A percentile compares a stretch with the other conserved stretches of the same genome.
These are phyloP conservation scores for Cladosporium sp. DNA, from an alignment of 2,329 filamentous ascomycete species.

Conservation along the genomic window DNA sequence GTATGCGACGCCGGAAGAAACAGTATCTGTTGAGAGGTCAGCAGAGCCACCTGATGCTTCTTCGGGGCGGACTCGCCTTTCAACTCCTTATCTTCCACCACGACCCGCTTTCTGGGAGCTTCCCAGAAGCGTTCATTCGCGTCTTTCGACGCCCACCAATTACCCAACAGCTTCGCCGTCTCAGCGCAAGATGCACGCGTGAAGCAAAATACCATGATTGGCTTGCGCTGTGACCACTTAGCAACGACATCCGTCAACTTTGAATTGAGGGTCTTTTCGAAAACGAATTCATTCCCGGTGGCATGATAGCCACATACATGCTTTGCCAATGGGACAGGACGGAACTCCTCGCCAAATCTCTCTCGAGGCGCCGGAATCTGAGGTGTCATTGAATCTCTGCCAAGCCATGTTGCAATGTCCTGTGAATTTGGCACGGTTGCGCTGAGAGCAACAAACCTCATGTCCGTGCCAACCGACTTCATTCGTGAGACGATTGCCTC, in stretches of 20 bases:
- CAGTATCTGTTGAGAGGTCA: slow-evolving; percentile 35
- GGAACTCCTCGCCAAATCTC: slow-evolving; percentile 70
- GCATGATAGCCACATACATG: slow-evolving; percentile 66
- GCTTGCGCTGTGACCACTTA: slow-evolving; percentile 63
- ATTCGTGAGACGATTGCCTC: slow-evolving; percentile 82
- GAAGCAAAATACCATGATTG: slow-evolving; percentile 77
- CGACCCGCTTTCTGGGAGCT: slow-evolving; percentile 46
- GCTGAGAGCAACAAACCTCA: slow-evolving; percentile 75
- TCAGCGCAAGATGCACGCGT: slow-evolving; percentile 64
- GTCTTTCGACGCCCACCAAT: slow-evolving; percentile 54
- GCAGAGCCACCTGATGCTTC: neutral
- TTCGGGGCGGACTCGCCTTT: slow-evolving; percentile 39
- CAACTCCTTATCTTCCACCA: slow-evolving; percentile 55
- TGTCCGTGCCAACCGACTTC: slow-evolving; percentile 69
- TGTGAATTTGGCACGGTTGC: slow-evolving; percentile 77
- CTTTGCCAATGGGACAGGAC: slow-evolving; percentile 70
- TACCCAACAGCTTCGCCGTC: slow-evolving; percentile 62
- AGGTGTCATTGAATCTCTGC: slow-evolving; percentile 54
- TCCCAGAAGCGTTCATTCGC: slow-evolving; percentile 57
- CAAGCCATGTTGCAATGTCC: slow-evolving; percentile 76
- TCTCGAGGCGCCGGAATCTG: slow-evolving; percentile 60
- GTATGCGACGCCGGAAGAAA: slow-evolving; percentile 63
- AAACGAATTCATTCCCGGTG: slow-evolving; percentile 64
- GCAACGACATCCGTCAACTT: slow-evolving; percentile 61
- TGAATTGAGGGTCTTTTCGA: slow-evolving; percentile 63